These are phyloP conservation scores for Populus trichocarpa DNA, from an alignment of 441 rosid genomes.

Conservation along the genomic window DNA sequence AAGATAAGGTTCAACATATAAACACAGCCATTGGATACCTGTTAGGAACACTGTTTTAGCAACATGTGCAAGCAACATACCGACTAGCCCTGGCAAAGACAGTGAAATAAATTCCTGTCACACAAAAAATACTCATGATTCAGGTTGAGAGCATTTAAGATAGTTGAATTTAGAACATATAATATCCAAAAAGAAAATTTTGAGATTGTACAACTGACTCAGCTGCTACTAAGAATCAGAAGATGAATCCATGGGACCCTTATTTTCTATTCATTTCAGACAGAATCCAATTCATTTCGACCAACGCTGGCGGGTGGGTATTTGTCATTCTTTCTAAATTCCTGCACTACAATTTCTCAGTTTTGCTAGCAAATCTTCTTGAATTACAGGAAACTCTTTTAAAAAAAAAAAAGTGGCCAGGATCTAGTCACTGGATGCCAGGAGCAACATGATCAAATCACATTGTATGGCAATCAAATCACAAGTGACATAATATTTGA, in stretches of 20 bases:
- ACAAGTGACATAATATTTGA: not conserved
- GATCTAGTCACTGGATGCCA: not conserved
- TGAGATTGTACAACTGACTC: not conserved
- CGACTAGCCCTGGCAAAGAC: constrained; percentile 65
- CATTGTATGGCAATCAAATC: not conserved
- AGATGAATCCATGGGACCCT: not conserved
- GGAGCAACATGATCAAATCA: not conserved
- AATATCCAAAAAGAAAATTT: not conserved
- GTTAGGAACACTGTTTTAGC: constrained; percentile 77
- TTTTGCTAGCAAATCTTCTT: not conserved
- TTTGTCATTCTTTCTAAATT: not conserved
- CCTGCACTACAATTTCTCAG: not conserved
- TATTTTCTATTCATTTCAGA: not conserved
- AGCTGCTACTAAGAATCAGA: not conserved
- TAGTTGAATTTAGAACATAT: not conserved
- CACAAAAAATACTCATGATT: constrained; percentile 8
- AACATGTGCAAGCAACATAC: constrained; percentile 64
- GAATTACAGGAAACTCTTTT: not conserved
- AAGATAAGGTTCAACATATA: constrained; percentile 5
- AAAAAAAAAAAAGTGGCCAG: not conserved
- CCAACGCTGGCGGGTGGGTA: not conserved
- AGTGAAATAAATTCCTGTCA: constrained; percentile 26
- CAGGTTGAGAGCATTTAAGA: not conserved
- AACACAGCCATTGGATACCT: constrained; percentile 34
- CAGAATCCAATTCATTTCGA: not conserved